These are phyloP conservation scores for Irineochytrium annulatum DNA, from an alignment of 192 early-diverging fungal species.

Conservation along the genomic window DNA sequence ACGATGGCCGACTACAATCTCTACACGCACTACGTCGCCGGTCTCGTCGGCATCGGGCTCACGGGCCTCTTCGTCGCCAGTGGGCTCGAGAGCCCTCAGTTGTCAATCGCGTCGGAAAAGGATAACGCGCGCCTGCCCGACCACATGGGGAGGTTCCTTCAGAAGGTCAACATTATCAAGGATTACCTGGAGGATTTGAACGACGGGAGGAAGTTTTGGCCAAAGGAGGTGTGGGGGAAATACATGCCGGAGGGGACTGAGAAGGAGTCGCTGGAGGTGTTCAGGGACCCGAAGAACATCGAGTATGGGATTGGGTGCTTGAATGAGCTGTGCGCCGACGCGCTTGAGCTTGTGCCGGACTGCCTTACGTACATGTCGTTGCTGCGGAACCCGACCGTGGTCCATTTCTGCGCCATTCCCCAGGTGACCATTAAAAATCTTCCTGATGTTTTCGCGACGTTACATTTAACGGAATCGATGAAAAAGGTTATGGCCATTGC, in stretches of 20 bases:
- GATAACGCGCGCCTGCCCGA: constrained; percentile 54
- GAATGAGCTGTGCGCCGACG: constrained; percentile 85
- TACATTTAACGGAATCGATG: background rate
- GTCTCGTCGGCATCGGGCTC: constrained; percentile 89
- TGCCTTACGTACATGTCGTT: constrained; percentile 80
- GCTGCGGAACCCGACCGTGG: constrained; percentile 74
- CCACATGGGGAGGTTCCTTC: constrained; percentile 96
- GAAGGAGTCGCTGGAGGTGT: constrained; percentile 60
- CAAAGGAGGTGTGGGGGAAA: constrained; percentile 85
- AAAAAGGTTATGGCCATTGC: constrained; percentile 86
- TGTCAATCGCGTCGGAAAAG: constrained; percentile 17
- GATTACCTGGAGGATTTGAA: constrained; percentile 89
- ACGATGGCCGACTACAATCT: constrained; percentile 88
- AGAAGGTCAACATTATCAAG: constrained; percentile 97
- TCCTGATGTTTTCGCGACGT: background rate
- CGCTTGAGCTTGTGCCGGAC: constrained; percentile 77
- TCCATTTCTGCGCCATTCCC: constrained; percentile 97
- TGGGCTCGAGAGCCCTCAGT: constrained; percentile 76
- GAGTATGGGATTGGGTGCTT: constrained; percentile 72
- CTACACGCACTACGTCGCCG: constrained; percentile 97
- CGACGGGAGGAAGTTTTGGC: constrained; percentile 94
- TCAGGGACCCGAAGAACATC: constrained; percentile 66
- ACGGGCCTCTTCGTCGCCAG: constrained; percentile 85
- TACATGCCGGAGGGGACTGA: constrained; percentile 52
- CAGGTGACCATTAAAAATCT: constrained; percentile 60